Evolutionary conservation across 2,329 filamentous ascomycete species (phyloP).

Genomic region (Venturia asperata): DNA sequence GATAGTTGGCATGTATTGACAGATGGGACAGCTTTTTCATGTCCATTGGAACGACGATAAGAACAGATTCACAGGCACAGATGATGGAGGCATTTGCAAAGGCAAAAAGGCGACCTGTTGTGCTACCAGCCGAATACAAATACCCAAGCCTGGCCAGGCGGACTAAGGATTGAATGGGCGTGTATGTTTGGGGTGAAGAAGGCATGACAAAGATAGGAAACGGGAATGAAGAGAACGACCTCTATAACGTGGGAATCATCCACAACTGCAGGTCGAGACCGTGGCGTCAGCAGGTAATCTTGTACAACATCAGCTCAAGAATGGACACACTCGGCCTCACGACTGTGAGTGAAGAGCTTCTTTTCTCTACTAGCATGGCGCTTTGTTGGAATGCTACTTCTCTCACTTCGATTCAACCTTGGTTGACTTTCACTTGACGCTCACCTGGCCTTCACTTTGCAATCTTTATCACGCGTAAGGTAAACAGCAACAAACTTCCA

Average conservation of each 20-base stretch:
- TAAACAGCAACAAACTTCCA: not conserved
- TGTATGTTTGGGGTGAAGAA: not conserved
- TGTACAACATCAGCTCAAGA: constrained; percentile 11
- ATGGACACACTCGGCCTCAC: not conserved
- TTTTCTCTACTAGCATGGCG: not conserved
- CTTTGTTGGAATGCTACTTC: too few relatives aligned
- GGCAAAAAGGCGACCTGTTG: constrained; percentile 66
- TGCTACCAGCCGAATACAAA: constrained; percentile 42
- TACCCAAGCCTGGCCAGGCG: constrained; percentile 1
- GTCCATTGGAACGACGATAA: constrained; percentile 95
- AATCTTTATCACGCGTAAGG: not conserved
- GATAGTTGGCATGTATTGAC: not conserved
- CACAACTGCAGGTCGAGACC: not conserved
- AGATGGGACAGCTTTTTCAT: constrained; percentile 72
- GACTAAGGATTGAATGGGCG: not conserved
- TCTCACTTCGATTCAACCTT: not conserved
- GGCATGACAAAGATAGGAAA: not conserved
- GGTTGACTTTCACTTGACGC: not conserved
- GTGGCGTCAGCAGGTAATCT: not conserved
- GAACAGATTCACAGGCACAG: constrained; percentile 77
- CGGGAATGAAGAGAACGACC: not conserved
- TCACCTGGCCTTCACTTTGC: not conserved
- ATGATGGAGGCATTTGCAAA: constrained; percentile 68
- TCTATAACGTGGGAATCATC: too few relatives aligned
- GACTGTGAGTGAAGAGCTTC: not conserved